phyloP scores from a whole-genome alignment of 495 filamentous ascomycete species.

The Aspergillus saccharolyticus region DNA sequence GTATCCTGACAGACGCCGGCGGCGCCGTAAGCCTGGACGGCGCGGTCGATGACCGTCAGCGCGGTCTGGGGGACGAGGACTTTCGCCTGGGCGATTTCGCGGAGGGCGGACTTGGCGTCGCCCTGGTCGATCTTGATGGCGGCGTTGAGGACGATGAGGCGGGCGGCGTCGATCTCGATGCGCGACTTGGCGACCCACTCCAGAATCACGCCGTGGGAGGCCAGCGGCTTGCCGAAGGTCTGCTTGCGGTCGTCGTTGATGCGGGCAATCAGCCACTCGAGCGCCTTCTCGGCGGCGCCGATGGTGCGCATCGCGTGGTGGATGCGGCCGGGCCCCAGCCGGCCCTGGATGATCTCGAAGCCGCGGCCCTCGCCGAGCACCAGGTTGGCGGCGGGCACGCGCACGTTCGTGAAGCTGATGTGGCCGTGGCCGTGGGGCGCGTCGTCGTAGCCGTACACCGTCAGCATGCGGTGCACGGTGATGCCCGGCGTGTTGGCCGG shows the following conservation, averaged over 20 bases:
- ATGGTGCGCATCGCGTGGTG: conserved; percentile 93
- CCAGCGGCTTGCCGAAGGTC: conserved; percentile 74
- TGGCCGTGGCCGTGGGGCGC: conserved; percentile 92
- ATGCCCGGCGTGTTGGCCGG: conserved; percentile 70
- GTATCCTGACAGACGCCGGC: conserved; percentile 89
- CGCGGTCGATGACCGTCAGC: conserved; percentile 76
- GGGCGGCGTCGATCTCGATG: conserved; percentile 84
- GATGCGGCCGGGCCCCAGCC: conserved; percentile 85
- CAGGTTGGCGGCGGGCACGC: conserved; percentile 70
- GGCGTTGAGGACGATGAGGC: conserved; percentile 81
- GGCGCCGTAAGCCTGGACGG: conserved; percentile 80
- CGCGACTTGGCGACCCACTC: conserved; percentile 90
- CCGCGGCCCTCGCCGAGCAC: conserved; percentile 86
- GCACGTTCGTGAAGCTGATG: conserved; percentile 79
- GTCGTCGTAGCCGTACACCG: conserved; percentile 91
- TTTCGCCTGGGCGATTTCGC: conserved; percentile 85
- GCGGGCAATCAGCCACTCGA: conserved; percentile 84
- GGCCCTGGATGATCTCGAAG: conserved; percentile 96
- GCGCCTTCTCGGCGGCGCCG: conserved; percentile 75
- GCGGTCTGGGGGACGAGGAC: conserved; percentile 74
- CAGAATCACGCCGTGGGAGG: conserved; percentile 82
- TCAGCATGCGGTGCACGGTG: conserved; percentile 78
- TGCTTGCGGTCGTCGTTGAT: conserved; percentile 85
- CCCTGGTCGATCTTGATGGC: conserved; percentile 83
- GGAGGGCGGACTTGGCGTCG: conserved; percentile 73